Base-by-base conservation (phyloP, 305 asterid species). In the Lippia alba region DNA sequence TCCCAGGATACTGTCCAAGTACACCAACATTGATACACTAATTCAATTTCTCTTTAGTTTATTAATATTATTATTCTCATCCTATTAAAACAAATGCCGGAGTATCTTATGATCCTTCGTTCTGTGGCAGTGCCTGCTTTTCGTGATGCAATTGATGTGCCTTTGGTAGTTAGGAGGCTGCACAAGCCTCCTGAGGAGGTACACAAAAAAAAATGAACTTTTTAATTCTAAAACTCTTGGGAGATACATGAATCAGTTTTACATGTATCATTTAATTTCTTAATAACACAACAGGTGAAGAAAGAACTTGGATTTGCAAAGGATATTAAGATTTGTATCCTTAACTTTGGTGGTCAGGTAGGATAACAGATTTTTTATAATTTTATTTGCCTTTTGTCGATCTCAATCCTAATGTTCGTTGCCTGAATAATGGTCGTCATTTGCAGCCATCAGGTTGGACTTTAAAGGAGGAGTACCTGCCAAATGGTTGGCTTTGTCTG, bases 1-100 rank as follows among this genome's bases (percentile, higher is more conserved):
- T 95, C 48, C 99, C 98, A 39, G 98, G 99, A 79, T 95, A 90
- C 83, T 95, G 98, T 79, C 99, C 99, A 83, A 95, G 99, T 95
- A 92, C 66, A 83, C 64, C 56, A 66, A 56, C 73, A 50, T 56
- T 11, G 17, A 14, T 73, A 20, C 50, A 59, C 12, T 50, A 51
- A 49, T 55, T 70, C 32, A 33, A 7, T 5, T 20, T 66, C 56
- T 56, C 36, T 24, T 24, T 24, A 24, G 30, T 24, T 24, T 24
- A 24, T 24, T 24, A 8, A 44, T 44, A 44, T 44, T 70, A 14
- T 30, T 33, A 3, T 56, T 39, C 49, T 41, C 49, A 65, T 57
- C 50, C 58, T 48, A 32, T 72, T 74, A 39, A 56, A 53, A 56
- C 34, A 66, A 61, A 57, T 58, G 63, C 16, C 53, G 36, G 39